Base-by-base conservation (phyloP, 441 rosid genomes). In the Adansonia rubrostipa region DNA sequence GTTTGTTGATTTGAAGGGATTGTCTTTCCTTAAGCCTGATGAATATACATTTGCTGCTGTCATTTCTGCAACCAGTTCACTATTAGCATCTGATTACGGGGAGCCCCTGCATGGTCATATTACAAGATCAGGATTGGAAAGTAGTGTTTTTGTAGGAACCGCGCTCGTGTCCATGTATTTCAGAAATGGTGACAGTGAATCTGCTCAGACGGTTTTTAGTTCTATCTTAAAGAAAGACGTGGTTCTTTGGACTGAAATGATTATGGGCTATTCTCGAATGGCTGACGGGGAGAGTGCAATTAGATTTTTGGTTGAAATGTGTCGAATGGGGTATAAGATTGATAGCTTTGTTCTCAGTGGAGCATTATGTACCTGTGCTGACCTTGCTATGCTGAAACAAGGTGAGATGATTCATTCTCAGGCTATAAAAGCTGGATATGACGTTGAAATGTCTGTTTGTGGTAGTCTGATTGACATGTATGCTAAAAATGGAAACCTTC, bases 221-320 rank as follows among this genome's bases (percentile, higher is more conserved):
- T 81, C 69, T 77, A 83, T 88, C 36, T 63, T 73, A 2, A 87
- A 87, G 69, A 96, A 83, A 82, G 99, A 96, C 82, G 58, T 88
- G 60, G 90, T 94, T 84, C 87, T 94, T 15, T 94, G 98, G 98
- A 96, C 98, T 61, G 97, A 92, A 88, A 94, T 96, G 92, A 87
- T 96, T 44, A 84, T 89, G 75, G 95, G 95, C 36, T 87, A 92
- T 74, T 87, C 95, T 13, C 90, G 91, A 86, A 47, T 90, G 76
- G 97, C 89, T 51, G 91, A 91, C 79, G 87, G 88, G 5, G 92
- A 85, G 80, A 64, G 60, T 36, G 93, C 96, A 3, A 77, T 92
- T 66, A 86, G 82, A 68, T 81, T 81, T 79, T 93, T 89, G 56
- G 62, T 83, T 84, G 81, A 83, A 77, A 89, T 92, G 94, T 80